Percentiles rank a stretch among this genome's conserved stretches.
phyloP scores from a whole-genome alignment of 2,329 filamentous ascomycete species.

The Neonectria neomacrospora region DNA sequence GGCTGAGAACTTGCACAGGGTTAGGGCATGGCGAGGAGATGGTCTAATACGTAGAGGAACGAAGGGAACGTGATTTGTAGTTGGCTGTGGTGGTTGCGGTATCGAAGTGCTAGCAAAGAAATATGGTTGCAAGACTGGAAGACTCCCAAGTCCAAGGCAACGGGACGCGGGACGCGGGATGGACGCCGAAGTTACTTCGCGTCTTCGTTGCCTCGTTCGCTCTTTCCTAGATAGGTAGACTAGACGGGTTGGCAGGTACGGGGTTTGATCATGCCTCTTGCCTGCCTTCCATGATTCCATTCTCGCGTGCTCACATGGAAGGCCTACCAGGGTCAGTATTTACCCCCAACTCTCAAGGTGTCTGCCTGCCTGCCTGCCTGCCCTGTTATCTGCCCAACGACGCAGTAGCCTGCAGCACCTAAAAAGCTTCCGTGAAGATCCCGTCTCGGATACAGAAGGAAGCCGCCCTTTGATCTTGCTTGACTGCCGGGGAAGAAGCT shows the following conservation, averaged over 20 bases:
- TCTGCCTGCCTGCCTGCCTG: neutral
- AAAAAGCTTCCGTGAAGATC: neutral
- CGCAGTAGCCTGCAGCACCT: neutral
- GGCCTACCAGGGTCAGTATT: neutral
- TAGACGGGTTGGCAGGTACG: neutral
- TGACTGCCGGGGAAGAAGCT: too few species aligned
- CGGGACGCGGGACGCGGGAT: constrained; percentile 2
- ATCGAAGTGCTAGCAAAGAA: neutral
- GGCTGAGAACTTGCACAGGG: neutral
- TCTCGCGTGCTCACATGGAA: constrained; percentile 8
- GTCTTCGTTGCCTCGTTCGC: neutral
- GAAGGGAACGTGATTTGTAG: neutral
- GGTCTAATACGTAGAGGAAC: neutral
- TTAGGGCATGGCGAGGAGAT: neutral
- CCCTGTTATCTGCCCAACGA: constrained; percentile 1
- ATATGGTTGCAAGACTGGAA: neutral
- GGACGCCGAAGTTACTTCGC: neutral
- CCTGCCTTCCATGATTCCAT: constrained; percentile 7
- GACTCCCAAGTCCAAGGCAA: constrained; percentile 10
- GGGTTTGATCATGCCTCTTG: constrained; percentile 1
- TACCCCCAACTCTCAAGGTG: neutral
- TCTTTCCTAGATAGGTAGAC: neutral
- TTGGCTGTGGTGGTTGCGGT: neutral
- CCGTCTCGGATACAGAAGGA: neutral
- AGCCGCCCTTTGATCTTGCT: neutral